Evolutionary conservation across 208 protist genomes (phyloP).

Genomic region (Trypanosoma congolense): DNA sequence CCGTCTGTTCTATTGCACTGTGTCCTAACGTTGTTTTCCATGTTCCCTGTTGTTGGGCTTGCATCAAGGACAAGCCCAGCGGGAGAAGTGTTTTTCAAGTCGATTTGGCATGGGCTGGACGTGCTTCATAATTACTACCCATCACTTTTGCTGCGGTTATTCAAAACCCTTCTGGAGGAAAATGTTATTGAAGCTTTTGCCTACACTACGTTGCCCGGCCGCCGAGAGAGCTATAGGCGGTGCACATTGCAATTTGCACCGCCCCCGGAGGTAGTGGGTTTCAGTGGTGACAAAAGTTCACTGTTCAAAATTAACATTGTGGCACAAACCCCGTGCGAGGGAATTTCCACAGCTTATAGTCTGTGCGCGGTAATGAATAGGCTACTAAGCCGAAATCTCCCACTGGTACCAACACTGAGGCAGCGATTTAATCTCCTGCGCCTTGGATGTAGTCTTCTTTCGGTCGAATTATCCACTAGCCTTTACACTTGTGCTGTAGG

Average conservation of each 20-base stretch:
- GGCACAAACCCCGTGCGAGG: slow-evolving; percentile 14
- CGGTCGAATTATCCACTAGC: slow-evolving; percentile 9
- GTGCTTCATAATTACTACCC: slow-evolving; percentile 12
- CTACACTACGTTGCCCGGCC: slow-evolving; percentile 6
- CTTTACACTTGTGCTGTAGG: not conserved
- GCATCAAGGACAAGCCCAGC: not conserved
- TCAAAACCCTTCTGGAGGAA: slow-evolving; percentile 8
- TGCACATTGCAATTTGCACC: slow-evolving; percentile 13
- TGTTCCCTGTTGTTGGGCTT: slow-evolving; percentile 37
- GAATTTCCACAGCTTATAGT: slow-evolving; percentile 14
- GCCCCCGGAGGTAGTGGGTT: slow-evolving; percentile 3
- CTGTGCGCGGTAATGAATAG: slow-evolving; percentile 19
- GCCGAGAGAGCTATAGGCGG: not conserved
- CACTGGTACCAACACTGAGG: slow-evolving; percentile 11
- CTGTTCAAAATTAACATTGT: slow-evolving; percentile 16
- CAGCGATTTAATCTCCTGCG: slow-evolving; percentile 14
- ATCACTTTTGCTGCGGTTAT: slow-evolving; percentile 7
- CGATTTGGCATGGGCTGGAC: slow-evolving; percentile 9
- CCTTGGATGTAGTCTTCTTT: slow-evolving; percentile 21
- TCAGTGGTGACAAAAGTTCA: not conserved
- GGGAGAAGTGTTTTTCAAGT: slow-evolving; percentile 12
- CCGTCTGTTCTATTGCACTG: slow-evolving; percentile 45
- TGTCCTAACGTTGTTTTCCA: slow-evolving; percentile 45
- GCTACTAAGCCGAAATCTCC: slow-evolving; percentile 8
- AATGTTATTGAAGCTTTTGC: slow-evolving; percentile 23